Evolutionary conservation across 331 rosid genomes (phyloP).

Genomic region (Telfairia occidentalis): DNA sequence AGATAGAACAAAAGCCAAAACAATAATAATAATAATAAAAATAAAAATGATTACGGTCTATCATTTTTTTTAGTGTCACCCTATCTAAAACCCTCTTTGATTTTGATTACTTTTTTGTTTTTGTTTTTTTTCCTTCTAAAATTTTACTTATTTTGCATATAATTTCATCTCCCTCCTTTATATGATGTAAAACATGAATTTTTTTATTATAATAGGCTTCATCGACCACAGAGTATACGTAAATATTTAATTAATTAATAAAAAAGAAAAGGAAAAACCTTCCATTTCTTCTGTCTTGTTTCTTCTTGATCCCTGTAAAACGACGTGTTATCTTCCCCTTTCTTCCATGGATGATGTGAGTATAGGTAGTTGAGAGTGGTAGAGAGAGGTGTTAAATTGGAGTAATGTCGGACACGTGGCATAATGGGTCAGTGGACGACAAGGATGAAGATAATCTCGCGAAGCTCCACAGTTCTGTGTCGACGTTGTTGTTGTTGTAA

Average conservation of each 20-base stretch:
- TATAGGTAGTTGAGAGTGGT: too few relatives aligned
- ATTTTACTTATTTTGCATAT: not conserved
- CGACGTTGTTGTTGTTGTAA: conserved; percentile 32
- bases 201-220: not conserved
- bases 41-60: not conserved
- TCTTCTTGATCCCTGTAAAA: not conserved
- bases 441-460: conserved; percentile 18
- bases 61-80: not conserved
- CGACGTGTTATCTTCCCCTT: not conserved
- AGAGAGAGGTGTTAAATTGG: conserved; percentile 34
- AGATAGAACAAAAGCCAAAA: not conserved
- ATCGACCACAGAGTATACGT: not conserved
- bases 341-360: conserved; percentile 1
- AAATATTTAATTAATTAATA: conserved; percentile 2
- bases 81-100: conserved; percentile 2
- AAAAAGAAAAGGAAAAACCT: not conserved
- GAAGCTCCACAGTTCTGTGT: conserved; percentile 65
- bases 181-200: not conserved
- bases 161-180: not conserved
- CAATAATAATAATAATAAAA: too few relatives aligned
- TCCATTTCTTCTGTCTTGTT: too few relatives aligned
- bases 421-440: conserved; percentile 46
- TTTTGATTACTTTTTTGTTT: not conserved
- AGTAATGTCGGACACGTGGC: conserved; percentile 51
- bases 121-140: too few relatives aligned